Percentiles rank a stretch among this genome's conserved stretches.
phyloP scores from a whole-genome alignment of 2,329 filamentous ascomycete species.

The Pseudocercospora ulei region DNA sequence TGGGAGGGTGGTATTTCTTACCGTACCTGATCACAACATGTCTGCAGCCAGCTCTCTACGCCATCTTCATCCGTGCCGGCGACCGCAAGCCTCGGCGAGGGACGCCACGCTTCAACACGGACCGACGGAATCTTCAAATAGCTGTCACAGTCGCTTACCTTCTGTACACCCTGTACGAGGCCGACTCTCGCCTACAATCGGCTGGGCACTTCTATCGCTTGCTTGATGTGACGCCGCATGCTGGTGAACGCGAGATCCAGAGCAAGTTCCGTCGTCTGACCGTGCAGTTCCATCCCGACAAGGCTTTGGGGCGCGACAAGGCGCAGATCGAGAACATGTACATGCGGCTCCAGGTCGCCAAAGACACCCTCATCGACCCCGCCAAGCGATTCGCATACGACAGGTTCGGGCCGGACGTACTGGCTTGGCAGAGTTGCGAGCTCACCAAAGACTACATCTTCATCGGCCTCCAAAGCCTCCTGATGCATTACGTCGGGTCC shows the following conservation, averaged over 20 bases:
- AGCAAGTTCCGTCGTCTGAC: constrained; percentile 71
- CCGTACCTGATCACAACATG: constrained; percentile 63
- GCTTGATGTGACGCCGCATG: constrained; percentile 59
- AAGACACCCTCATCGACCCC: constrained; percentile 71
- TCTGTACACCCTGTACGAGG: constrained; percentile 83
- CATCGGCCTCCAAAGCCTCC: constrained; percentile 52
- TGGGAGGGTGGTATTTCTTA: constrained; percentile 53
- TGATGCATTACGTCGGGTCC: constrained; percentile 53
- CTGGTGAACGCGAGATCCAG: constrained; percentile 68
- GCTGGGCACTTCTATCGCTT: constrained; percentile 68
- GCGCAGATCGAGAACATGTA: constrained; percentile 51
- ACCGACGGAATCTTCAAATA: constrained; percentile 75
- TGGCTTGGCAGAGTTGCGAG: constrained; percentile 55
- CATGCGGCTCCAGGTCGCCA: constrained; percentile 70
- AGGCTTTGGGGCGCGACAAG: constrained; percentile 45
- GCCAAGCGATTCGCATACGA: constrained; percentile 79
- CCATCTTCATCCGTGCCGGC: constrained; percentile 79
- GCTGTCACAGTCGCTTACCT: constrained; percentile 76
- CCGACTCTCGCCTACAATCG: constrained; percentile 66
- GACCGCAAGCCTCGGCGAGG: constrained; percentile 64
- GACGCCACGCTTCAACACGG: constrained; percentile 56
- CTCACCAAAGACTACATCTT: constrained; percentile 65
- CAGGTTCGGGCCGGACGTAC: constrained; percentile 66
- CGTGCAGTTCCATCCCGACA: constrained; percentile 70
- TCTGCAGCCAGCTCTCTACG: constrained; percentile 74